Evolutionary conservation across 306 rosid genomes (phyloP), one percentile per base, ranked within the genome.

Genomic region (Herpetospermum pedunculosum): DNA sequence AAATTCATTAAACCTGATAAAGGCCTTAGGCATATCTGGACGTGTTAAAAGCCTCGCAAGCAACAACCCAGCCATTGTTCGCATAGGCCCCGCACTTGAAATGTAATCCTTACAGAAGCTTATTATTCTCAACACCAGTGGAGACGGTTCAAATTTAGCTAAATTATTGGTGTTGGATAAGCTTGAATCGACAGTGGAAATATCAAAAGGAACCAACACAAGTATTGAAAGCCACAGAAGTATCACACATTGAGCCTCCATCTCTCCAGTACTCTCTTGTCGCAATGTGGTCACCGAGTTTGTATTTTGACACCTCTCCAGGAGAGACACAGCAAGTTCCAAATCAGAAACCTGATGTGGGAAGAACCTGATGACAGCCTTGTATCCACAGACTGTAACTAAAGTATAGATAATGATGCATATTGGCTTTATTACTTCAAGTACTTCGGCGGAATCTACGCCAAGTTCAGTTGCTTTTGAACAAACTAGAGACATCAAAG

Each of bases 301-400:
- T 18, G 80, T 81, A 68, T 49, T 68, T 53, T 87, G 96, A 72
- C 95, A 94, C 80, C 79, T 94, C 79, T 94, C 95, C 70, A 89
- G 46, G 37, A 94, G 95, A 58, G 95, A 89, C 4, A 89, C 97
- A 18, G 97, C 98, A 49, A 91, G 92, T 81, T 94, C 98, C 76
- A 91, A 88, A 84, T 94, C 98, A 12, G 97, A 91, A 64, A 94
- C 98, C 81, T 94, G 97, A 81, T 94, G 98, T 0, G 98, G 97
- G 75, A 91, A 89, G 80, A 94, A 94, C 84, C 86, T 89, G 74
- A 89, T 84, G 12, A 94, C 97, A 19, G 92, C 85, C 84, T 91
- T 94, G 83, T 91, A 91, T 25, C 97, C 98, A 38, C 98, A 89
- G 74, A 94, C 96, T 0, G 91, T 88, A 73, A 94, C 91, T 64